phyloP scores from a whole-genome alignment of 2,329 filamentous ascomycete genomes.

The Sphaerulina musiva region DNA sequence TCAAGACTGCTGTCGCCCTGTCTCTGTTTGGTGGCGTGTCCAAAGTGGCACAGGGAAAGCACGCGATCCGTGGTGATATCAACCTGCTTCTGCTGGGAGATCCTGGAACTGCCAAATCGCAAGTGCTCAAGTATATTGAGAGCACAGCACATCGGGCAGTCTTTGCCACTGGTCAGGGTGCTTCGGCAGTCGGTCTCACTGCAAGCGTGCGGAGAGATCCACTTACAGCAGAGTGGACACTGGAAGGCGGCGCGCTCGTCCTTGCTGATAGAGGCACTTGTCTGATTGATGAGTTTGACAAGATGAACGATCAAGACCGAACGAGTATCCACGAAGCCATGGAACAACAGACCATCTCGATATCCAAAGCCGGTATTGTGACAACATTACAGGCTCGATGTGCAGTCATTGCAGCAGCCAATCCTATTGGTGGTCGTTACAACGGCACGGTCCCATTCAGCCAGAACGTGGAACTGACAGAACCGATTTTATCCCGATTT shows the following conservation, averaged over 20 bases:
- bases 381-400: conserved; percentile 94
- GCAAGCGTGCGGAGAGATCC: conserved; percentile 93
- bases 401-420: conserved; percentile 92
- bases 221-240: conserved; percentile 91
- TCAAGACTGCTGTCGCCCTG: conserved; percentile 92
- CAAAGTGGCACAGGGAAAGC: conserved; percentile 81
- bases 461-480: conserved; percentile 91
- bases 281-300: conserved; percentile 98
- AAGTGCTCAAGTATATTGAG: conserved; percentile 94
- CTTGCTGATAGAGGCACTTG: conserved; percentile 92
- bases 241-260: conserved; percentile 92
- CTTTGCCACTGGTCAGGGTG: conserved; percentile 95
- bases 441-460: conserved; percentile 95
- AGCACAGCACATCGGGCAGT: conserved; percentile 95
- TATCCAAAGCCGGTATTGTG: conserved; percentile 96
- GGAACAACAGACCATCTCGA: conserved; percentile 99
- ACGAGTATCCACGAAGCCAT: conserved; percentile 99
- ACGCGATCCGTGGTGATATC: conserved; percentile 92
- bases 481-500: conserved; percentile 95
- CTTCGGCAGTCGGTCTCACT: conserved; percentile 93
- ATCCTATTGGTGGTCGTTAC: conserved; percentile 92
- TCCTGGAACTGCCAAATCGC: conserved; percentile 95
- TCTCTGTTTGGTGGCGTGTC: conserved; percentile 92
- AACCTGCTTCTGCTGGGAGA: conserved; percentile 95
- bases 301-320: conserved; percentile 99